Conservation (phyloP, 2,329 filamentous ascomycete genomes). For the Colletotrichum lini region DNA sequence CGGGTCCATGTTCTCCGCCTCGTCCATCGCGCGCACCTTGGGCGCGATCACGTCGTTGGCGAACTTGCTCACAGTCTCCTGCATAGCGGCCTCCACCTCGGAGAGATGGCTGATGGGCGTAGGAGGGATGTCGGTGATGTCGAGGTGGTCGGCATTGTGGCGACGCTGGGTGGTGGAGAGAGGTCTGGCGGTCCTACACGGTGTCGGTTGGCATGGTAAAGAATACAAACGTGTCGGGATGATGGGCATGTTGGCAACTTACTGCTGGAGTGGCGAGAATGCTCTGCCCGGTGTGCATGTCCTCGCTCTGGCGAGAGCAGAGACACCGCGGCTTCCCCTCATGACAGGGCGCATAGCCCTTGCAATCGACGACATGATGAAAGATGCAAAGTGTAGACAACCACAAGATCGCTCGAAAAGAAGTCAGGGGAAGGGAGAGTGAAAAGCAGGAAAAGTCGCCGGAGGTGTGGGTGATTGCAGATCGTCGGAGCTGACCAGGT, state of each 20-base stretch:
- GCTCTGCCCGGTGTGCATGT: slow-evolving; percentile 42
- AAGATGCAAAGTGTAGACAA: slow-evolving; percentile 20
- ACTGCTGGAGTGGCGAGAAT: slow-evolving; percentile 49
- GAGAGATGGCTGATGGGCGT: slow-evolving; percentile 95
- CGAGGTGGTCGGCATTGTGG: slow-evolving; percentile 62
- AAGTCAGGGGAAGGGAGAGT: background rate
- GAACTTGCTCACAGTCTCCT: slow-evolving; percentile 91
- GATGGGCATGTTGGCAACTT: slow-evolving; percentile 37
- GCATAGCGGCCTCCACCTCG: slow-evolving; percentile 91
- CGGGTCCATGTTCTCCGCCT: slow-evolving; percentile 94
- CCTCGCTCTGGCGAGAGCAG: slow-evolving; percentile 46
- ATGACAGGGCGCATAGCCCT: slow-evolving; percentile 67
- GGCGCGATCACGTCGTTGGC: slow-evolving; percentile 90
- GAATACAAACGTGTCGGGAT: background rate
- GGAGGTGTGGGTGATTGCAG: slow-evolving; percentile 5
- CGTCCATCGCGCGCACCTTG: slow-evolving; percentile 97
- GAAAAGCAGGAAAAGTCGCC: slow-evolving; percentile 24
- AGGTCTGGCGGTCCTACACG: slow-evolving; percentile 58
- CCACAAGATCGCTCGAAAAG: background rate
- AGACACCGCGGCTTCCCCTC: slow-evolving; percentile 58
- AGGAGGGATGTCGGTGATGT: slow-evolving; percentile 85
- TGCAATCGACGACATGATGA: slow-evolving; percentile 63
- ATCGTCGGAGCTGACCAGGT: slow-evolving; percentile 28
- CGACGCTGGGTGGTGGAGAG: slow-evolving; percentile 74
- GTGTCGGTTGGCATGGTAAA: background rate